These are phyloP conservation scores for Barnettozyma sp. DNA, from an alignment of 805 yeast genomes.

Conservation along the genomic window DNA sequence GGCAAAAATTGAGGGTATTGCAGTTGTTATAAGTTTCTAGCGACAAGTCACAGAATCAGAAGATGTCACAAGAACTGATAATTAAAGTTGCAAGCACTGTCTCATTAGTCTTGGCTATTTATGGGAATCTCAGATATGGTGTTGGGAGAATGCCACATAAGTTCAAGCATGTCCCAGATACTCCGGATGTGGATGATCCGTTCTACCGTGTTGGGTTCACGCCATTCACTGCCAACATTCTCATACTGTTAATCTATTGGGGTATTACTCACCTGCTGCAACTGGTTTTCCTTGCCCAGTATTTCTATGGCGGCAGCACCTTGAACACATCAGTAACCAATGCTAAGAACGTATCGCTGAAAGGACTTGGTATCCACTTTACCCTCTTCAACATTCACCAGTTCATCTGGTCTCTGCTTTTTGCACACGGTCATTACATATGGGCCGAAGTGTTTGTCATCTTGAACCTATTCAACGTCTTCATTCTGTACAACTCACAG, in stretches of 20 bases:
- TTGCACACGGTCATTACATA: conserved; percentile 52
- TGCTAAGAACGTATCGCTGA: conserved; percentile 11
- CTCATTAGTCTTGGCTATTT: conserved; percentile 49
- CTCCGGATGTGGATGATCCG: conserved; percentile 34
- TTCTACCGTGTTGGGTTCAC: conserved; percentile 48
- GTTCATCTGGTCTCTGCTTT: conserved; percentile 58
- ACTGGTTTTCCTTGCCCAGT: conserved; percentile 40
- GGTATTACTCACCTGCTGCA: conserved; percentile 46
- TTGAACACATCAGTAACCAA: conserved; percentile 8
- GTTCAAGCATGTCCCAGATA: conserved; percentile 19
- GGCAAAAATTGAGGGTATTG: too few relatives aligned
- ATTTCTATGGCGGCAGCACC: conserved; percentile 30
- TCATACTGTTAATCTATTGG: conserved; percentile 54
- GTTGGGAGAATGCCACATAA: conserved; percentile 42
- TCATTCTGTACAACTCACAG: conserved; percentile 44
- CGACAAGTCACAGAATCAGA: not conserved
- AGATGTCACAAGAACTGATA: conserved; percentile 14
- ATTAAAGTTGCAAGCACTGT: conserved; percentile 41
- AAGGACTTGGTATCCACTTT: conserved; percentile 50
- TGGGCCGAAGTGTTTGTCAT: conserved; percentile 51
- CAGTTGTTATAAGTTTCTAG: too few relatives aligned
- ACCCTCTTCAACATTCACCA: conserved; percentile 52
- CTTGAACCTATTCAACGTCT: conserved; percentile 52
- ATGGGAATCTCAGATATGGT: conserved; percentile 49
- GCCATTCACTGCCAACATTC: conserved; percentile 58